Percentiles rank a stretch among this genome's conserved stretches.
These are phyloP conservation scores for Zhuliangozyma blackwelliae DNA, from an alignment of 1,139 yeast species.

Conservation along the genomic window DNA sequence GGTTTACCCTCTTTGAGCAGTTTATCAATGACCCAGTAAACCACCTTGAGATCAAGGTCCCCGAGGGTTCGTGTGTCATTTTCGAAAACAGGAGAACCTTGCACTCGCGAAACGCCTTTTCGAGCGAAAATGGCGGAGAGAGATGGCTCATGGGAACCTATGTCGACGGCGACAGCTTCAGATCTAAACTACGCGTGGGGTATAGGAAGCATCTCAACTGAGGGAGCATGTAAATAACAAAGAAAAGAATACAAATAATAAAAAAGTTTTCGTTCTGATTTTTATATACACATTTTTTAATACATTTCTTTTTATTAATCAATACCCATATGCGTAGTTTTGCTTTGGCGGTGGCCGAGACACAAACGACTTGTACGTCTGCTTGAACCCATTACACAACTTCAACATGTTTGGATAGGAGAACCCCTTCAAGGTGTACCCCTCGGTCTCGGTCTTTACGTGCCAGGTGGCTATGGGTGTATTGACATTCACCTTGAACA, in stretches of 20 bases:
- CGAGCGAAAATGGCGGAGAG: constrained; percentile 46
- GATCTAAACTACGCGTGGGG: constrained; percentile 51
- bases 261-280: constrained; percentile 2
- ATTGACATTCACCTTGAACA: constrained; percentile 73
- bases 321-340: constrained; percentile 14
- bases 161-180: constrained; percentile 66
- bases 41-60: constrained; percentile 53
- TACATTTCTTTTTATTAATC: constrained; percentile 1
- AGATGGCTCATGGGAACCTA: constrained; percentile 82
- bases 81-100: constrained; percentile 72
- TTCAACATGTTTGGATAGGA: constrained; percentile 83
- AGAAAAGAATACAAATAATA: constrained; percentile 2
- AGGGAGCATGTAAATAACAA: constrained; percentile 1
- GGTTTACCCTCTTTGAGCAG: constrained; percentile 56
- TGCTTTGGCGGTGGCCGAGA: constrained; percentile 18
- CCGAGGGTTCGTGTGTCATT: constrained; percentile 62
- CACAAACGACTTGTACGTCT: constrained; percentile 40
- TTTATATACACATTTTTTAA: not conserved
- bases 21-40: constrained; percentile 52
- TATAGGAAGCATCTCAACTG: constrained; percentile 9
- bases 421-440: constrained; percentile 74
- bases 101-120: constrained; percentile 65
- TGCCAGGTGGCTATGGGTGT: constrained; percentile 83
- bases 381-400: constrained; percentile 92
- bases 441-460: constrained; percentile 83